Evolutionary conservation across 2,329 filamentous ascomycete species (phyloP), one percentile per base, ranked within the genome.

Genomic region (Pleochaeta shiraiana): DNA sequence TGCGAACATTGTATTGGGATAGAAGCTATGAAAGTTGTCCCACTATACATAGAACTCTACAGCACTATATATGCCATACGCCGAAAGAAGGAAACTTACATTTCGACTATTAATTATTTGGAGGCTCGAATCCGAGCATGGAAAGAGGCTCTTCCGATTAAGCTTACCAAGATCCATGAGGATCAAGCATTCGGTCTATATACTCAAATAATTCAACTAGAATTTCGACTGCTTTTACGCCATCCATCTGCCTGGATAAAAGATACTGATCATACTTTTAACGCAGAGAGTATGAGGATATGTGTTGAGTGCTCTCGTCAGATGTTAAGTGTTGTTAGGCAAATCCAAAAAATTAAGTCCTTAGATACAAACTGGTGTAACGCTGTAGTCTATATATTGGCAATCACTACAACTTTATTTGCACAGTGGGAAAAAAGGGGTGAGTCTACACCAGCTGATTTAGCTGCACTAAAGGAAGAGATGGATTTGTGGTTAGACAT

Each of bases 331-430:
- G 78, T 80, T 30, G 81, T 84, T 5, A 77, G 78, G 26, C 77
- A 82, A 64, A 74, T 91, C 60, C 80, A 82, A 65, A 79, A 78
- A 68, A 76, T 84, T 65, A 87, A 86, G 70, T 83, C 83, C 55
- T 75, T 91, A 3, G 88, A 92, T 70, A 88, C 86, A 0, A 89
- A 87, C 0, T 91, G 87, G 86, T 87, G 88, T 69, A 85, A 86
- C 60, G 79, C 83, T 61, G 84, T 87, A 0, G 80, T 88, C 5
- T 89, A 88, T 70, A 79, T 88, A 14, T 83, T 85, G 53, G 86
- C 86, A 30, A 84, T 88, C 65, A 88, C 90, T 69, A 87, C 86
- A 0, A 84, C 81, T 16, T 75, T 92, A 0, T 88, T 87, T 59
- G 81, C 82, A 1, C 80, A 84, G 64, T 88, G 83, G 77, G 81